Evolutionary conservation across 2,329 filamentous ascomycete species (phyloP).

Genomic region (Fusarium drepaniforme): DNA sequence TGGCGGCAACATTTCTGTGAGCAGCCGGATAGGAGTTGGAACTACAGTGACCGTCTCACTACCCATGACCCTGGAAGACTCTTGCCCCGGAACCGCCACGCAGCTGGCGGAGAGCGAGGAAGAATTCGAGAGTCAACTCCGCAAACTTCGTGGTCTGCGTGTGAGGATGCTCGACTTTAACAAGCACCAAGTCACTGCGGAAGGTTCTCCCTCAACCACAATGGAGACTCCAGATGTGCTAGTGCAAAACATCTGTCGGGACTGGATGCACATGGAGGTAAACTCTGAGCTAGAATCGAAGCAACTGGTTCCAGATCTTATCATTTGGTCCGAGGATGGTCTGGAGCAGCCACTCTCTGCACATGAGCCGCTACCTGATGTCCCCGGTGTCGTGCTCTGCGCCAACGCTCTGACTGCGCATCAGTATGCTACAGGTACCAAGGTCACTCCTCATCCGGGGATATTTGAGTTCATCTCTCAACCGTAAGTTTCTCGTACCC

Average conservation of each 20-base stretch:
- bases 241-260: conserved; percentile 20
- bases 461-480: conserved; percentile 55
- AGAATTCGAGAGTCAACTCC: conserved; percentile 45
- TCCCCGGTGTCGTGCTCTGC: conserved; percentile 50
- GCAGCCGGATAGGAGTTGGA: conserved; percentile 55
- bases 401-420: conserved; percentile 48
- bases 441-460: conserved; percentile 27
- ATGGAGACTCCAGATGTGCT: conserved; percentile 5
- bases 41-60: conserved; percentile 52
- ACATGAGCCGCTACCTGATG: not conserved
- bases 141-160: conserved; percentile 47
- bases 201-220: not conserved
- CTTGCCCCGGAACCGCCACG: not conserved
- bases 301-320: conserved; percentile 42
- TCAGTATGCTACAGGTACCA: conserved; percentile 35
- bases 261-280: conserved; percentile 36
- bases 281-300: conserved; percentile 13
- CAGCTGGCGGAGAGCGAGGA: conserved; percentile 33
- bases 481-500: conserved; percentile 40
- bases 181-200: not conserved
- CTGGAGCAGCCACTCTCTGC: not conserved
- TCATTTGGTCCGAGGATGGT: conserved; percentile 39
- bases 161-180: conserved; percentile 29
- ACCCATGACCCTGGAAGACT: conserved; percentile 38
- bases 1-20: conserved; percentile 69